Conservation (phyloP, 2,329 filamentous ascomycete species). For the Fusarium heterosporum region DNA sequence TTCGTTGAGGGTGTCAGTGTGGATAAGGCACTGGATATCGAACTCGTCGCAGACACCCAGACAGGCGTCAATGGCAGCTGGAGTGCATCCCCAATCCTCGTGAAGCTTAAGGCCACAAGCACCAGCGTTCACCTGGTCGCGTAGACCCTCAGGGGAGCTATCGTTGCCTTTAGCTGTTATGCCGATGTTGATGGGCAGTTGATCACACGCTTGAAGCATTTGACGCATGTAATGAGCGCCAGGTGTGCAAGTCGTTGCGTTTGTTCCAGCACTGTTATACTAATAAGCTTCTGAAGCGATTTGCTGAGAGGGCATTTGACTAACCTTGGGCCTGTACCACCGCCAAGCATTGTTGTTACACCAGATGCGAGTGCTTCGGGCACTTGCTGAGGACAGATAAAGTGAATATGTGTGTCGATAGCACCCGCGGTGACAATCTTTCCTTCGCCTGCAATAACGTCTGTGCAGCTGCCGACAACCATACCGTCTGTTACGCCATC, state of each 20-base stretch:
- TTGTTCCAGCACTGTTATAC: constrained; percentile 77
- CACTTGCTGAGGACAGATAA: constrained; percentile 94
- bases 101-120: constrained; percentile 93
- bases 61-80: constrained; percentile 90
- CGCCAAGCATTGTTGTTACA: constrained; percentile 90
- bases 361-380: constrained; percentile 86
- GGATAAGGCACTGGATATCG: constrained; percentile 93
- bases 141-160: constrained; percentile 74
- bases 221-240: constrained; percentile 83
- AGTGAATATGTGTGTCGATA: constrained; percentile 91
- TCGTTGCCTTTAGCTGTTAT: constrained; percentile 97
- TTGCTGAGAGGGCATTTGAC: constrained; percentile 31
- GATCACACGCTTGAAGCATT: constrained; percentile 90
- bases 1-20: constrained; percentile 96
- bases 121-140: constrained; percentile 84
- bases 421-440: constrained; percentile 93
- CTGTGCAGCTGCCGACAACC: constrained; percentile 88
- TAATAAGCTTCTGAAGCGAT: constrained; percentile 20
- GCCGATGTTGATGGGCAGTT: constrained; percentile 85
- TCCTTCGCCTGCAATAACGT: constrained; percentile 90
- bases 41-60: constrained; percentile 87
- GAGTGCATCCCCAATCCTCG: constrained; percentile 95
- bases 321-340: constrained; percentile 89
- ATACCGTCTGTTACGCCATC: constrained; percentile 82
- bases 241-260: constrained; percentile 93